These are phyloP conservation scores for Diutina sp. DNA, from an alignment of 1,139 yeast genomes.

Conservation along the genomic window DNA sequence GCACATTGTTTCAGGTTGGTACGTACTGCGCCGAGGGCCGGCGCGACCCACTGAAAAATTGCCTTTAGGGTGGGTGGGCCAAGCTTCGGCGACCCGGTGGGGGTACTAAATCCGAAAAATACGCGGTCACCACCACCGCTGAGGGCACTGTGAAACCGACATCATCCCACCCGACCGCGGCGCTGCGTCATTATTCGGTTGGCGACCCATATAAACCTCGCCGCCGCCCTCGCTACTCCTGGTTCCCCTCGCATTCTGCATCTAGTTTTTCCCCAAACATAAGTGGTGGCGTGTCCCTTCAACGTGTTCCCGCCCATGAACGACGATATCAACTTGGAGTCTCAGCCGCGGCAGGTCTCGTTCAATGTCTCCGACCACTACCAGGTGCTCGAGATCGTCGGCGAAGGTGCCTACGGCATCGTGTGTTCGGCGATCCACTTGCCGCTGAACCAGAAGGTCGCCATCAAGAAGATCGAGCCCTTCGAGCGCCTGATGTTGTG, in stretches of 20 bases:
- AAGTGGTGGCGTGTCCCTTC: background rate
- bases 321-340: background rate
- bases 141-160: background rate
- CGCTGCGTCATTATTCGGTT: no score
- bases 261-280: background rate
- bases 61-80: background rate
- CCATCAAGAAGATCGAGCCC: constrained; percentile 90
- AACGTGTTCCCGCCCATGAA: background rate
- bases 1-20: background rate
- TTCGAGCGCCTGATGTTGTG: constrained; percentile 90
- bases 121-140: background rate
- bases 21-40: background rate
- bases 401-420: constrained; percentile 98
- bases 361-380: constrained; percentile 86
- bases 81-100: background rate
- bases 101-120: background rate
- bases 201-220: background rate
- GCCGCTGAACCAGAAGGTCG: constrained; percentile 84
- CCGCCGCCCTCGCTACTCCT: background rate
- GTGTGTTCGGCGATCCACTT: constrained; percentile 88
- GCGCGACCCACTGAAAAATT: background rate
- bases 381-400: constrained; percentile 68
- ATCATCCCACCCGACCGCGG: background rate
- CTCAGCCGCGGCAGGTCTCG: background rate
- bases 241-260: background rate